A percentile compares a stretch with the other conserved stretches of the same genome.
phyloP scores from a whole-genome alignment of 139 green algal genomes.

The Gonium pectorale region DNA sequence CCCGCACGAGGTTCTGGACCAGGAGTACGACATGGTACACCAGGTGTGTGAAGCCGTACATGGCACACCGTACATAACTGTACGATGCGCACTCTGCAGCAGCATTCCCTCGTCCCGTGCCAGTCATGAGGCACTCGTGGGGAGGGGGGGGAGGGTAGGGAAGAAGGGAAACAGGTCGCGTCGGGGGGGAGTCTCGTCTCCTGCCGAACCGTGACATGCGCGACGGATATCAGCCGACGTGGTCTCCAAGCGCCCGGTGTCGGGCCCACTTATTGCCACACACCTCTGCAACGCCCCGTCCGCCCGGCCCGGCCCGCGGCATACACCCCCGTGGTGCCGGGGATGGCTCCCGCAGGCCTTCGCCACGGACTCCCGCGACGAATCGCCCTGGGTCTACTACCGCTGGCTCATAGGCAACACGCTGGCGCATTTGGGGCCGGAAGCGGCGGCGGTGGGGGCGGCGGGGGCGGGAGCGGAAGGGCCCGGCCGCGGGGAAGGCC shows the following conservation, averaged over 20 bases:
- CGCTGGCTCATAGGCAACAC: constrained; percentile 87
- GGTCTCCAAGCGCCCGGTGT: no score
- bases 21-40: constrained; percentile 95
- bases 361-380: constrained; percentile 93
- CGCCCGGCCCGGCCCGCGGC: no score
- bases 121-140: not conserved
- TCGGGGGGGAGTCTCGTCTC: no score
- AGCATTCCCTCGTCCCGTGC: no score
- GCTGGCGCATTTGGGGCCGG: constrained; percentile 58
- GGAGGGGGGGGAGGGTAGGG: not conserved
- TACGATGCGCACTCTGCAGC: no score
- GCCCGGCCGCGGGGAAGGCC: not conserved
- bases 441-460: not conserved
- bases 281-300: no score
- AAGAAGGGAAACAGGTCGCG: no score
- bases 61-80: no score
- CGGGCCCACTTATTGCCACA: no score
- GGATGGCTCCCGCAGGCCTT: constrained; percentile 78
- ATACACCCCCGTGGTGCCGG: no score
- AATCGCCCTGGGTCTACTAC: constrained; percentile 97
- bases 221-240: no score
- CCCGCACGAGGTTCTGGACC: constrained; percentile 71
- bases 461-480: not conserved
- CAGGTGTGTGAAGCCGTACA: constrained; percentile 45
- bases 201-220: no score